Base-by-base conservation (phyloP, 75 land plant genomes). In the Azolla pinnata region DNA sequence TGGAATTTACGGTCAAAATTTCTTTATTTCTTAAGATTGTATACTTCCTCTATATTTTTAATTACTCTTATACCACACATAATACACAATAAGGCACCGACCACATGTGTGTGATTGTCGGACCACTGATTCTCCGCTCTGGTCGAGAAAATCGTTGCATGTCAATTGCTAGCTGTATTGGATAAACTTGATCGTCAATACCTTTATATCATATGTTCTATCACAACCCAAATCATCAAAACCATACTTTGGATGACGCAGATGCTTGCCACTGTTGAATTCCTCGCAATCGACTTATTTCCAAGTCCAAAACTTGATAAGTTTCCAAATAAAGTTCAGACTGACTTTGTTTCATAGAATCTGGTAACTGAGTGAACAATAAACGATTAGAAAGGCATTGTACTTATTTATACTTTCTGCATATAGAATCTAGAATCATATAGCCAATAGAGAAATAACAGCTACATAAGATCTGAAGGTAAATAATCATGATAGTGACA, bases 311-410 rank as follows among this genome's bases (percentile, higher is more conserved):
- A 50, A 93, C 98, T 86, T 93, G 96, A 60, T 93, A 93, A 0
- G 98, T 93, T 71, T 93, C 98, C 29, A 83, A 30, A 59, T 93
- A 93, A 57, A 93, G 67, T 44, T 93, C 98, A 63, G 81, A 87
- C 74, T 93, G 98, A 64, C 85, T 93, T 42, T 93, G 89, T 56
- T 93, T 93, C 98, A 88, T 83, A 5, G 98, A 85, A 57, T 93
- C 96, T 35, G 96, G 96, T 32, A 93, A 78, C 98, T 93, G 90
- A 67, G 54, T 45, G 16, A 60, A 34, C 31, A 55, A 62, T 18
- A 31, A 35, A 12, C 5, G 12, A 35, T 5, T 5, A 35, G 12
- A n/a, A n/a, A n/a, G n/a, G n/a, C n/a, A n/a, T n/a, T n/a, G n/a
- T n/a, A n/a, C n/a, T n/a, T n/a, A n/a, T n/a, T n/a, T n/a, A n/a